phyloP scores from a whole-genome alignment of 768 basidiomycete genomes.

The Lactarius psammicola region DNA sequence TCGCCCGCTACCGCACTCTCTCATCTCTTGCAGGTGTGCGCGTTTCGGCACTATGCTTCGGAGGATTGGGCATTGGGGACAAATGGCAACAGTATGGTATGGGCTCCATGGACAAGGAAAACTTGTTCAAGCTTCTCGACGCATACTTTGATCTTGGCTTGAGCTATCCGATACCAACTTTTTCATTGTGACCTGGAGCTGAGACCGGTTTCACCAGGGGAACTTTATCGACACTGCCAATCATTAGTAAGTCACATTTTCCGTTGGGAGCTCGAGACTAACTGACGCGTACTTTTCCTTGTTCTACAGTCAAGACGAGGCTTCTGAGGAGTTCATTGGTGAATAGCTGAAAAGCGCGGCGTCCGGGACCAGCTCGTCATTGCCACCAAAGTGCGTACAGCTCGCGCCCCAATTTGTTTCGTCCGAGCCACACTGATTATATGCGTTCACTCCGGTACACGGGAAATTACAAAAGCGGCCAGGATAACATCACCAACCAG shows the following conservation, averaged over 20 bases:
- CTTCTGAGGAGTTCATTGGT: constrained; percentile 40
- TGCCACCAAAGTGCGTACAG: constrained; percentile 29
- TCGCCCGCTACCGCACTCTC: constrained; percentile 36
- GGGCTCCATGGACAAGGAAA: constrained; percentile 45
- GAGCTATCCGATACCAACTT: neutral
- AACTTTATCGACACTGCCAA: constrained; percentile 41
- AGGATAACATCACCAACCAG: constrained; percentile 32
- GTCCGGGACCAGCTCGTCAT: constrained; percentile 41
- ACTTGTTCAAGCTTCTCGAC: constrained; percentile 45
- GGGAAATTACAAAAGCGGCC: constrained; percentile 29
- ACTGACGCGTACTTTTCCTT: neutral
- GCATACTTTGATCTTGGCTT: constrained; percentile 45
- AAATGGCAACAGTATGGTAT: constrained; percentile 37
- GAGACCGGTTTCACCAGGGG: constrained; percentile 19
- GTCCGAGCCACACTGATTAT: neutral
- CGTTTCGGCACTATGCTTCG: constrained; percentile 41
- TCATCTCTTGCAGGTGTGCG: constrained; percentile 39
- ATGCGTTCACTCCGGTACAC: constrained; percentile 31
- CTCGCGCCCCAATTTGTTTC: neutral
- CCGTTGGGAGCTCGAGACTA: neutral
- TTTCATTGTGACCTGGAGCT: neutral
- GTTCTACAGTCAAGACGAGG: constrained; percentile 30
- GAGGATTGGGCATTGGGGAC: constrained; percentile 41
- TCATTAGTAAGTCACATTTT: constrained; percentile 41
- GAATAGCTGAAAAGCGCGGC: constrained; percentile 40